Base-by-base conservation (phyloP, 164 flowering plant species). In the Vitis labrusca region DNA sequence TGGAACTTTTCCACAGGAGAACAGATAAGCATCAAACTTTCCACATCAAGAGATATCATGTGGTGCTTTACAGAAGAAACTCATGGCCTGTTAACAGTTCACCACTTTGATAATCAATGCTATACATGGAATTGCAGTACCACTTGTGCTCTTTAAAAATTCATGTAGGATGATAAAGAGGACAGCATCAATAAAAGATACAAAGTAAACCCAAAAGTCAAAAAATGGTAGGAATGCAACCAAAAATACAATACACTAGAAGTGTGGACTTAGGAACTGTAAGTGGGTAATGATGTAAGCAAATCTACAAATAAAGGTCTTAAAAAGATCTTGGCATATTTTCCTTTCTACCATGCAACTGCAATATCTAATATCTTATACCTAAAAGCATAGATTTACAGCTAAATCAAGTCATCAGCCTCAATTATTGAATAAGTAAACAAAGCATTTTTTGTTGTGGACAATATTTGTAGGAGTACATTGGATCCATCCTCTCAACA, bases 271-370 rank as follows among this genome's bases (percentile, higher is more conserved):
- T 3, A 37, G 44, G 6, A 37, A 9, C 5, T 8, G 61, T 6
- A 65, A 51, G 52, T 60, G 66, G 60, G 17, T n/a, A 23, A 59
- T 72, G 69, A 65, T 49, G 69, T 65, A 65, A 65, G 68, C 74
- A 66, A 32, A 66, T 66, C 68, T 47, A 58, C 37, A 23, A 37
- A 6, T 10, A 53, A 66, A 15, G 59, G 54, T 50, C 19, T 52
- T 50, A 44, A 44, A 5, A 32, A 59, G 66, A 66, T 72, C 66
- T 72, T 32, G 57, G 52, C 64, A 72, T 27, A 65, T 61, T 19
- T 32, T 29, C 12, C 65, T 47, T 29, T 15, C 9, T 3, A 11
- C 55, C 11, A 27, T 65, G 37, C 23, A 64, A 64, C 19, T 7
- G 16, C 37, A 59, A 23, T 59, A 59, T 59, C 44, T 37, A 37